Conservation (phyloP, 116 monocot species). For the Papilionanthe hybrid region DNA sequence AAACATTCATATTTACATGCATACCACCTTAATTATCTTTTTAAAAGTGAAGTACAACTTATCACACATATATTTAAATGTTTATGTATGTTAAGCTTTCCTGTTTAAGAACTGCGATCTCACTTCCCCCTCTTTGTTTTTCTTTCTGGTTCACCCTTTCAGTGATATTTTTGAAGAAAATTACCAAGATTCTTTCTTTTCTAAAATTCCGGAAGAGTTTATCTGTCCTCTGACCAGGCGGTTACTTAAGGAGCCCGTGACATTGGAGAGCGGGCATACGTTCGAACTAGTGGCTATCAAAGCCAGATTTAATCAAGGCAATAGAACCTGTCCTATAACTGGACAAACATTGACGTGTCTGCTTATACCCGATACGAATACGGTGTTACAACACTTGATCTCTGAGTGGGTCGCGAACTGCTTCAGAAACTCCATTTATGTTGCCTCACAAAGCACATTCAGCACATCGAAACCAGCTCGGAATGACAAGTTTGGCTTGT, state of each 20-base stretch:
- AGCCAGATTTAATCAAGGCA: constrained; percentile 36
- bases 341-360: constrained; percentile 12
- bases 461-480: background rate
- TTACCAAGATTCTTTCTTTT: constrained; percentile 14
- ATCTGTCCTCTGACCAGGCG: constrained; percentile 35
- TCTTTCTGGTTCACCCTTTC: background rate
- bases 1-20: too few species aligned
- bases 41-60: too few species aligned
- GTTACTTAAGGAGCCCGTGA: constrained; percentile 37
- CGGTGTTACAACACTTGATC: constrained; percentile 32
- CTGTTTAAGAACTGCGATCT: background rate
- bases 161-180: constrained; percentile 4
- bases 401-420: constrained; percentile 35
- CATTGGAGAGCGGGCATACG: constrained; percentile 36
- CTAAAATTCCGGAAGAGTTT: constrained; percentile 33
- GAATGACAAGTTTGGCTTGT: constrained; percentile 7
- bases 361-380: constrained; percentile 27
- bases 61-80: background rate
- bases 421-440: constrained; percentile 13
- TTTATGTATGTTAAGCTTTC: background rate
- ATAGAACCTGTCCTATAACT: constrained; percentile 38
- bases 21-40: too few species aligned
- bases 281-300: constrained; percentile 31
- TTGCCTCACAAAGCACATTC: constrained; percentile 8
- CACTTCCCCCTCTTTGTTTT: background rate